A percentile compares a stretch with the other conserved stretches of the same genome.
Conservation (phyloP, 305 asterid species). For the Fraxinus platypoda region DNA sequence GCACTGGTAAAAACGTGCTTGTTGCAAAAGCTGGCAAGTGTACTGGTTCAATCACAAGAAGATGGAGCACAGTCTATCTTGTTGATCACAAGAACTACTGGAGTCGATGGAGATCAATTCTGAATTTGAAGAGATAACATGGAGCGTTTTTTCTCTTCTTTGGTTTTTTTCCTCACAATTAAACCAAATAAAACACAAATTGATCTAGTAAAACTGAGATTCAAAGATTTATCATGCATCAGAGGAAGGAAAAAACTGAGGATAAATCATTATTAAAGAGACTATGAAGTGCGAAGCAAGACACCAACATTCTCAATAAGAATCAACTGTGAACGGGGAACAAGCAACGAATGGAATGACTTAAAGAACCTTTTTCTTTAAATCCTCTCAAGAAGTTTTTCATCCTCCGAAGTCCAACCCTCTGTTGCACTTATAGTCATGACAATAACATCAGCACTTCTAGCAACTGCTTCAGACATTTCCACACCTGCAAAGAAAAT, state of each 20-base stretch:
- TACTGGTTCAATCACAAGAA: constrained; percentile 43
- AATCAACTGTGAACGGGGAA: neutral
- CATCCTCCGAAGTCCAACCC: constrained; percentile 85
- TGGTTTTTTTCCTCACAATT: neutral
- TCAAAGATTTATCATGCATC: neutral
- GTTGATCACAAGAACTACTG: constrained; percentile 75
- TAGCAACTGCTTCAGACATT: constrained; percentile 87
- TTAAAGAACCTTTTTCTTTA: constrained; percentile 56
- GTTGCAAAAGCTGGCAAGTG: constrained; percentile 37
- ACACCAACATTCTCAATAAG: neutral
- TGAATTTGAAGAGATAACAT: constrained; percentile 31
- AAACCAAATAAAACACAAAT: neutral
- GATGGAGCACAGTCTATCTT: constrained; percentile 74
- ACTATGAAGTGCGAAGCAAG: neutral
- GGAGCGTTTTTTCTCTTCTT: neutral
- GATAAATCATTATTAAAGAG: neutral
- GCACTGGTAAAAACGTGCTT: constrained; percentile 73
- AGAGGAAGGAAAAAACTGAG: neutral
- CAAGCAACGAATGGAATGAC: constrained; percentile 1
- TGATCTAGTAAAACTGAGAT: neutral
- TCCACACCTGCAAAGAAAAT: constrained; percentile 57
- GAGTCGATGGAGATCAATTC: constrained; percentile 58
- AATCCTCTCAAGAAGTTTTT: constrained; percentile 62
- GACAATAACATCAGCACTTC: constrained; percentile 74
- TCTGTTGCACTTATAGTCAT: constrained; percentile 88